phyloP scores from a whole-genome alignment of 331 rosid genomes.

The Spiraea crenata region DNA sequence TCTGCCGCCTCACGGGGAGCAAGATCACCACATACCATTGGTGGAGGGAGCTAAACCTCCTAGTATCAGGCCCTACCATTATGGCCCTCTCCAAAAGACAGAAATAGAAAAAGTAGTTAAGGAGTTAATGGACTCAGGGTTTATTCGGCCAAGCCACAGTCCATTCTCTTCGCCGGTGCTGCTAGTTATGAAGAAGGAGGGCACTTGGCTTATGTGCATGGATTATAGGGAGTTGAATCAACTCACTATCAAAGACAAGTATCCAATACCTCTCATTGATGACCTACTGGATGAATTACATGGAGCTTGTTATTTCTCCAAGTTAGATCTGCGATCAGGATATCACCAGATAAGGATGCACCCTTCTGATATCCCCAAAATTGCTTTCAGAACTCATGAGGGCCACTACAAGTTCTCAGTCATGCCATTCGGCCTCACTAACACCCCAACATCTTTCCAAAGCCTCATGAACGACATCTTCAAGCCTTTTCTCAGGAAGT shows the following conservation, averaged over 20 bases:
- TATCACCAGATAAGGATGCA: neutral
- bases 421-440: neutral
- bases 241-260: neutral
- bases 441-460: neutral
- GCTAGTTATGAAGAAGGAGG: neutral
- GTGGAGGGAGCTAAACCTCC: neutral
- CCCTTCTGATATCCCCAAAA: neutral
- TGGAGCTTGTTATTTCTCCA: neutral
- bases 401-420: constrained; percentile 1
- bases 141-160: neutral
- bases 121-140: neutral
- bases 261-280: neutral
- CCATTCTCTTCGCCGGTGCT: neutral
- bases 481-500: neutral
- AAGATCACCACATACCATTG: neutral
- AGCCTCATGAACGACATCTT: neutral
- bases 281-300: constrained; percentile 1
- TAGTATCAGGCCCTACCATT: neutral
- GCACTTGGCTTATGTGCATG: neutral
- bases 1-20: neutral
- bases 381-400: neutral
- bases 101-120: neutral
- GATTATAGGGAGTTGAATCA: neutral
- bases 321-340: neutral
- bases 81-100: neutral